Base-by-base conservation (phyloP, 2,329 filamentous ascomycete genomes). In the Aspergillus pseudotamarii region DNA sequence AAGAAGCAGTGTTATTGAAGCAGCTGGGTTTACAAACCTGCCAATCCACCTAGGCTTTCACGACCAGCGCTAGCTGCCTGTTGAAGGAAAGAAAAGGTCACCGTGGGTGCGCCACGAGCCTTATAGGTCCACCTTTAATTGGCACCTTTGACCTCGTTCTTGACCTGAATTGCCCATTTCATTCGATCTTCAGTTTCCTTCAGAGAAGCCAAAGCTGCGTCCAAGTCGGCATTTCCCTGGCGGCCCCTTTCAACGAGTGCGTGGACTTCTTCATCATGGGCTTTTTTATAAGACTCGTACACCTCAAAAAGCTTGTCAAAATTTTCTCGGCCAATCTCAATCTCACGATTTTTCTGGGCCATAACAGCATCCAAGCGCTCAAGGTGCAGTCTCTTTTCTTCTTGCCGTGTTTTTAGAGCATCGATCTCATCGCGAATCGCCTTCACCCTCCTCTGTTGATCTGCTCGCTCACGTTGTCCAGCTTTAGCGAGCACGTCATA, bases 121-220 rank as follows among this genome's bases (percentile, higher is more conserved):
- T 43, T 32, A 30, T 2, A 21, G 16, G n/a, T 21, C n/a, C 19
- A 46, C 8, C 34, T 53, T 66, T 69, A 75, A 56, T 73, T 68
- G 51, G 72, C 65, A 50, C 68, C 72, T 59, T 69, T 71, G 59
- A 78, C 68, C 57, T 78, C 68, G 14, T 67, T 67, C 38, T 80
- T 78, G 59, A 83, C 70, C 41, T 78, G 80, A 57, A 83, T 78
- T n/a, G 77, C 77, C 80, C 82, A 83, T 67, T 75, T 81, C 82
- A 84, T 83, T 65, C 79, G 72, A 3, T 73, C 80, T 59, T 79
- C 75, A 1, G 78, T 77, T 61, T 79, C 75, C 54, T 76, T 77
- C 66, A 83, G 70, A 23, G 80, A 77, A 34, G 72, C 73, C 45
- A 83, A 70, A 41, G 75, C 75, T 9, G 72, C 66, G 23, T 80